A percentile compares a stretch with the other conserved stretches of the same genome.
Evolutionary conservation across 2,329 filamentous ascomycete species (phyloP).

Genomic region (Blumeria graminis): DNA sequence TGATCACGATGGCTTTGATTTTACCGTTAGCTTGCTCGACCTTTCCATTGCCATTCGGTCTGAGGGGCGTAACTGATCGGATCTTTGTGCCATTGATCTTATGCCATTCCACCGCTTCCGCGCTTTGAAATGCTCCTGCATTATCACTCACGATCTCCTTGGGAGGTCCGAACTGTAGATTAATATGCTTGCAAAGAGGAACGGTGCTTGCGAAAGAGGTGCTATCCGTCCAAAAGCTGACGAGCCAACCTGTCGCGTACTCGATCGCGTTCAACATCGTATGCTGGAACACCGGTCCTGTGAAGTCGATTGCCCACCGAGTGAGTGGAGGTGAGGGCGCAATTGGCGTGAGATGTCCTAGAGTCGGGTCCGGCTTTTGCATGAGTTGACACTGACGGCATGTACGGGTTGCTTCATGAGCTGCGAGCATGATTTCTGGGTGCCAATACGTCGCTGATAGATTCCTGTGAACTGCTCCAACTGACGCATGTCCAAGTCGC

Average conservation of each 20-base stretch:
- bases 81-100: not conserved
- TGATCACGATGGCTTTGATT: not conserved
- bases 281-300: not conserved
- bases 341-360: not conserved
- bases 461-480: not conserved
- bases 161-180: not conserved
- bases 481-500: not conserved
- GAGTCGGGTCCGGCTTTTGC: not conserved
- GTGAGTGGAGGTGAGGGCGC: not conserved
- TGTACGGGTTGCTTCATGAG: not conserved
- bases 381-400: not conserved
- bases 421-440: not conserved
- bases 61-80: not conserved
- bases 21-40: not conserved
- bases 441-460: not conserved
- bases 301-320: constrained; percentile 1
- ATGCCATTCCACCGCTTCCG: not conserved
- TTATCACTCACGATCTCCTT: not conserved
- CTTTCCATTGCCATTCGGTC: not conserved
- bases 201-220: not conserved
- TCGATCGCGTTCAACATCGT: not conserved
- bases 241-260: not conserved
- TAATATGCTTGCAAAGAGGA: too few relatives aligned
- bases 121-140: not conserved
- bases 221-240: not conserved